Percentiles rank a stretch among this genome's conserved stretches.
Conservation (phyloP, 192 early-diverging fungal species). For the Piromyces finnis region DNA sequence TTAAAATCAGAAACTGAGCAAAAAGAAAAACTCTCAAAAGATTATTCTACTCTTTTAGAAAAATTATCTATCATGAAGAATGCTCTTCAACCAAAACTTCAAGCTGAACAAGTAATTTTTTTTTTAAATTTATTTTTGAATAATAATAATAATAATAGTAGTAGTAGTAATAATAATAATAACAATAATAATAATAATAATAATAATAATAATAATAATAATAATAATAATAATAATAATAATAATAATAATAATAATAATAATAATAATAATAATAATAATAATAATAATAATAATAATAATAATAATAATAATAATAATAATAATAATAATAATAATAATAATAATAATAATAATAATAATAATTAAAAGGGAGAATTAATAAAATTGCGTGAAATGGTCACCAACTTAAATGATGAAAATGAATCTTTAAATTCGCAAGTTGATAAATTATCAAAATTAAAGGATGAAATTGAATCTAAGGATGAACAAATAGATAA, state of each 20-base stretch:
- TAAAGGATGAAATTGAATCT: not conserved
- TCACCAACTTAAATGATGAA: not conserved
- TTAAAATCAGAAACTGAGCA: conserved; percentile 14
- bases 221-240: not conserved
- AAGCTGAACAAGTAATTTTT: conserved; percentile 49
- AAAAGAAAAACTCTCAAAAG: conserved; percentile 23
- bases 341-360: too few species aligned
- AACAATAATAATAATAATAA: too few species aligned
- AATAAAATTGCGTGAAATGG: not conserved
- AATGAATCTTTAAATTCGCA: not conserved
- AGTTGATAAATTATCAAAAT: not conserved
- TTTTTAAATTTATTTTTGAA: too few species aligned
- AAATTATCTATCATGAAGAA: conserved; percentile 64
- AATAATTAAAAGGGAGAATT: not conserved
- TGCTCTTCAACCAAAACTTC: conserved; percentile 58
- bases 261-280: not conserved
- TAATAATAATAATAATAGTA: too few species aligned
- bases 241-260: not conserved
- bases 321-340: too few species aligned
- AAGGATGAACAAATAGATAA: not conserved
- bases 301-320: not conserved
- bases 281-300: not conserved
- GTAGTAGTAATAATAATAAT: too few species aligned
- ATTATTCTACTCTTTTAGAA: conserved; percentile 52
- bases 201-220: too few species aligned